A percentile compares a stretch with the other conserved stretches of the same genome.
These are phyloP conservation scores for Lotus japonicus DNA, from an alignment of 306 rosid species.

Conservation along the genomic window DNA sequence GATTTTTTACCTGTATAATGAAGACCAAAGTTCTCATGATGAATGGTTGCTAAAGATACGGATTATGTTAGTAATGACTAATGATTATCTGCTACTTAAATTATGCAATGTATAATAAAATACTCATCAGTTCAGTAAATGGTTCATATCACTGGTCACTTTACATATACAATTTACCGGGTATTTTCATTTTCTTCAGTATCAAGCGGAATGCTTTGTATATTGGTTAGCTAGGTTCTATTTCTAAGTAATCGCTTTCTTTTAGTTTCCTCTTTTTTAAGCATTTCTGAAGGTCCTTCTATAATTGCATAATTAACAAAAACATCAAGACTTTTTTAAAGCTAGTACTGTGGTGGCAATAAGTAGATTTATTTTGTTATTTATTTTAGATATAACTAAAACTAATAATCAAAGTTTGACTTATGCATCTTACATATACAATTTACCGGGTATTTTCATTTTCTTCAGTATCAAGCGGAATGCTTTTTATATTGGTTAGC, in stretches of 20 bases:
- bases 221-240: constrained; percentile 6
- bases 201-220: constrained; percentile 12
- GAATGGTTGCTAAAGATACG: neutral
- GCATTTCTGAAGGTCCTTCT: constrained; percentile 13
- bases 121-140: constrained; percentile 1
- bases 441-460: constrained; percentile 9
- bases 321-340: neutral
- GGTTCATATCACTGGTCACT: constrained; percentile 9
- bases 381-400: neutral
- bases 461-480: constrained; percentile 14
- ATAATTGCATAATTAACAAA: neutral
- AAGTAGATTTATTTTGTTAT: constrained; percentile 5
- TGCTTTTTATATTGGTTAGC: constrained; percentile 10
- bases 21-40: constrained; percentile 1
- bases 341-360: neutral
- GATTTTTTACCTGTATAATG: constrained; percentile 18
- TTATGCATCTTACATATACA: neutral
- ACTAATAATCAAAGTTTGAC: neutral
- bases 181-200: constrained; percentile 15
- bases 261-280: constrained; percentile 9
- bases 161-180: neutral
- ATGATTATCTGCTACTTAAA: constrained; percentile 1
- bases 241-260: constrained; percentile 1
- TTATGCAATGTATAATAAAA: neutral
- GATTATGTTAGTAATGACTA: constrained; percentile 19